A percentile compares a stretch with the other conserved stretches of the same genome.
Conservation (phyloP, 495 filamentous ascomycete genomes). For the Neurospora tetrasperma region DNA sequence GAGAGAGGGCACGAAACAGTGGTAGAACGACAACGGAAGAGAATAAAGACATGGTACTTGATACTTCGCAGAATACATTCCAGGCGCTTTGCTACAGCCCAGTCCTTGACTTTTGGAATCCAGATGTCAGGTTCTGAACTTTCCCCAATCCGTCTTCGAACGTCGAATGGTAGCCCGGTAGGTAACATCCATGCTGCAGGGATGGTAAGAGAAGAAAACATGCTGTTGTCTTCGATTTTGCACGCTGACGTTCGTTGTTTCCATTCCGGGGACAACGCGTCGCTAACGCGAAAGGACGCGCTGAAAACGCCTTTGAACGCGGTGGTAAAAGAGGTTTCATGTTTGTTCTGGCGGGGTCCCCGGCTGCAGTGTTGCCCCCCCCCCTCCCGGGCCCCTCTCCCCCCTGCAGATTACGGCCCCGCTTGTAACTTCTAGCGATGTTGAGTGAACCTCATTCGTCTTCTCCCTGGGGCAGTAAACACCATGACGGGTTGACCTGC, state of each 20-base stretch:
- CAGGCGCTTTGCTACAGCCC: background rate
- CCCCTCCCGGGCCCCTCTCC: background rate
- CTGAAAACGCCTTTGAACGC: background rate
- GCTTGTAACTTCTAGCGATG: background rate
- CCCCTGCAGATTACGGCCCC: background rate
- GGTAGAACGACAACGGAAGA: no score
- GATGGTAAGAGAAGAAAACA: background rate
- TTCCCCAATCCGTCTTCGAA: background rate
- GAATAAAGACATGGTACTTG: no score
- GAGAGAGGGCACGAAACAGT: no score
- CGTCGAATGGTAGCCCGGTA: background rate
- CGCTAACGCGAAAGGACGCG: background rate
- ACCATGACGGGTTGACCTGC: background rate
- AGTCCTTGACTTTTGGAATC: background rate
- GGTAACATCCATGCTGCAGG: background rate
- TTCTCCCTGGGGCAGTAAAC: background rate
- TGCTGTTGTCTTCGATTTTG: background rate
- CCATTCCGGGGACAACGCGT: background rate
- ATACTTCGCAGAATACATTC: background rate
- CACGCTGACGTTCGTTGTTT: background rate
- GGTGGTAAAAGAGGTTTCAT: background rate
- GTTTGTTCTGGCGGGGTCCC: background rate
- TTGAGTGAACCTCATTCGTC: background rate
- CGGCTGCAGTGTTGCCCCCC: background rate
- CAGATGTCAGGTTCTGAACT: background rate